phyloP scores from a whole-genome alignment of 768 basidiomycete genomes.

The Phylloporus arenicola region DNA sequence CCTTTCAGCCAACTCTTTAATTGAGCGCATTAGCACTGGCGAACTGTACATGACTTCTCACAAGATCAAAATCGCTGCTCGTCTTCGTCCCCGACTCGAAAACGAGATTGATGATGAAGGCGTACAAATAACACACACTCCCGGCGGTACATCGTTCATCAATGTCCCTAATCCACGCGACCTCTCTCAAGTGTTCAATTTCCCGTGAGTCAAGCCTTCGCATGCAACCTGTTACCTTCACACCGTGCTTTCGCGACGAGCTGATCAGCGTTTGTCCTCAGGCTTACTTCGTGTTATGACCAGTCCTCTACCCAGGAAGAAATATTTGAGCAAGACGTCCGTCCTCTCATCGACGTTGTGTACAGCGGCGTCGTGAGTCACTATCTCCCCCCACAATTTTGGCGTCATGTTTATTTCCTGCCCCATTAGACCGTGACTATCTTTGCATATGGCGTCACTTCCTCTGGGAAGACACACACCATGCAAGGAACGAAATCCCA shows the following conservation, averaged over 20 bases:
- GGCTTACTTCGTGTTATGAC: slow-evolving; percentile 75
- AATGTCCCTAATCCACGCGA: slow-evolving; percentile 69
- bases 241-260: background rate
- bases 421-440: slow-evolving; percentile 68
- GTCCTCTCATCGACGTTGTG: slow-evolving; percentile 72
- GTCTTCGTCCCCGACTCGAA: slow-evolving; percentile 59
- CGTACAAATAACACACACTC: slow-evolving; percentile 45
- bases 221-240: background rate
- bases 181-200: slow-evolving; percentile 65
- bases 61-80: slow-evolving; percentile 68
- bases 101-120: slow-evolving; percentile 60
- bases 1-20: background rate
- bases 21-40: background rate
- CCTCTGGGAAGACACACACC: slow-evolving; percentile 87
- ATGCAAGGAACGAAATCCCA: slow-evolving; percentile 76
- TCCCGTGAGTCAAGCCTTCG: slow-evolving; percentile 48
- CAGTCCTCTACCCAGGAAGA: slow-evolving; percentile 65
- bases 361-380: slow-evolving; percentile 66
- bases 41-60: slow-evolving; percentile 25
- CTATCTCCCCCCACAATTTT: background rate
- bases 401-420: background rate
- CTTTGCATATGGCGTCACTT: slow-evolving; percentile 88
- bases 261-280: slow-evolving; percentile 23
- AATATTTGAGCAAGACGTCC: slow-evolving; percentile 71
- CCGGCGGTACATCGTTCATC: slow-evolving; percentile 45